Evolutionary conservation across 2,329 filamentous ascomycete species (phyloP).

Genomic region (Pseudogymnoascus destructans): DNA sequence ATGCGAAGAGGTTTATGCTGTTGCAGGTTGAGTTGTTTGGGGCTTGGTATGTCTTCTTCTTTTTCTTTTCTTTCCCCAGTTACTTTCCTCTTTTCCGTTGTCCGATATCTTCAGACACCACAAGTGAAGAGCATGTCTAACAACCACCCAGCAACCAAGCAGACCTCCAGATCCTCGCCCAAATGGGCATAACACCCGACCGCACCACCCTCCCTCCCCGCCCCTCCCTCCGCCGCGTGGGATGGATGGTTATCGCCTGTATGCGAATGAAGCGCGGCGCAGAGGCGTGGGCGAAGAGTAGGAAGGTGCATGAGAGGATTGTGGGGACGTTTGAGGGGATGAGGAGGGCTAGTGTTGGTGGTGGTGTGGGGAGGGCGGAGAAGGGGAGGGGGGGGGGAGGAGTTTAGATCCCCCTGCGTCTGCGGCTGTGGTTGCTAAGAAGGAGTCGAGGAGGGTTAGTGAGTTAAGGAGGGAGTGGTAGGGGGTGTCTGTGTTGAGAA

Average conservation of each 20-base stretch:
- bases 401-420: background rate
- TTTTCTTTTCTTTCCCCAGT: constrained; percentile 9
- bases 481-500: background rate
- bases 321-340: constrained; percentile 21
- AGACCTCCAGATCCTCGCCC: constrained; percentile 71
- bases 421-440: background rate
- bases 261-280: constrained; percentile 38
- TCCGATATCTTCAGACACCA: background rate
- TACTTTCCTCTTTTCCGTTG: background rate
- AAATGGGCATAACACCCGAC: constrained; percentile 57
- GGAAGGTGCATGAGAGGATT: constrained; percentile 31
- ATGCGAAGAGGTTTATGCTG: constrained; percentile 73
- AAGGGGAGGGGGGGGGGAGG: background rate
- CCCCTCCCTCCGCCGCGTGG: constrained; percentile 35
- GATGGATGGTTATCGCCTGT: constrained; percentile 34
- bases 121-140: constrained; percentile 12
- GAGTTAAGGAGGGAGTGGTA: background rate
- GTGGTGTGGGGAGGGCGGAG: background rate
- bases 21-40: constrained; percentile 72
- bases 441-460: background rate
- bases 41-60: constrained; percentile 60
- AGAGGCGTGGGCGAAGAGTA: constrained; percentile 36
- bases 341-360: constrained; percentile 10
- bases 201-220: constrained; percentile 31
- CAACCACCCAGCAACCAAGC: constrained; percentile 63